Evolutionary conservation across 805 yeast genomes (phyloP).

Genomic region (Cyberlindnera bimundalis): DNA sequence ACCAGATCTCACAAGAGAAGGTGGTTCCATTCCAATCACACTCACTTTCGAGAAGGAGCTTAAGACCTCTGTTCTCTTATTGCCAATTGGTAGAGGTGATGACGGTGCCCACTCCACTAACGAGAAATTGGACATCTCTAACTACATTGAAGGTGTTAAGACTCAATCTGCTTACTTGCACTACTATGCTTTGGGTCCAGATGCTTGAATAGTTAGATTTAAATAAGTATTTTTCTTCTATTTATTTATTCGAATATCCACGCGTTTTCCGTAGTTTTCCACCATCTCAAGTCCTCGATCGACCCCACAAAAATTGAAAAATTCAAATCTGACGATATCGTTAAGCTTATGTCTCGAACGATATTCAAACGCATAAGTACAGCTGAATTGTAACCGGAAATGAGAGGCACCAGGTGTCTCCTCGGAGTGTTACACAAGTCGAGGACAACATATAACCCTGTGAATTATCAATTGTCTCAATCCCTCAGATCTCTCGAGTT

Average conservation of each 20-base stretch:
- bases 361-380: background rate
- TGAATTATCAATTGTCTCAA: background rate
- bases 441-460: constrained; percentile 3
- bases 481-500: constrained; percentile 1
- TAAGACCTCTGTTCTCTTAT: constrained; percentile 78
- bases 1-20: constrained; percentile 97
- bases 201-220: constrained; percentile 3
- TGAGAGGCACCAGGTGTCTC: background rate
- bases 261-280: no score
- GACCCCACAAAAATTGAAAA: no score
- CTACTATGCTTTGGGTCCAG: constrained; percentile 52
- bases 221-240: background rate
- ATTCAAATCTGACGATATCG: no score
- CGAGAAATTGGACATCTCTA: constrained; percentile 85
- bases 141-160: constrained; percentile 91
- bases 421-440: background rate
- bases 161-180: constrained; percentile 92
- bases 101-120: constrained; percentile 99
- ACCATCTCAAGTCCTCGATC: no score
- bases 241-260: no score
- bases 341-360: no score
- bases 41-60: constrained; percentile 86
- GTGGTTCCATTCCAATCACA: constrained; percentile 98
- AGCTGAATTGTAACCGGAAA: background rate
- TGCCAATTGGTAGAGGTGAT: constrained; percentile 98